Evolutionary conservation across 306 rosid species (phyloP), one percentile per base, ranked within the genome.

Genomic region (Potentilla sterilis): DNA sequence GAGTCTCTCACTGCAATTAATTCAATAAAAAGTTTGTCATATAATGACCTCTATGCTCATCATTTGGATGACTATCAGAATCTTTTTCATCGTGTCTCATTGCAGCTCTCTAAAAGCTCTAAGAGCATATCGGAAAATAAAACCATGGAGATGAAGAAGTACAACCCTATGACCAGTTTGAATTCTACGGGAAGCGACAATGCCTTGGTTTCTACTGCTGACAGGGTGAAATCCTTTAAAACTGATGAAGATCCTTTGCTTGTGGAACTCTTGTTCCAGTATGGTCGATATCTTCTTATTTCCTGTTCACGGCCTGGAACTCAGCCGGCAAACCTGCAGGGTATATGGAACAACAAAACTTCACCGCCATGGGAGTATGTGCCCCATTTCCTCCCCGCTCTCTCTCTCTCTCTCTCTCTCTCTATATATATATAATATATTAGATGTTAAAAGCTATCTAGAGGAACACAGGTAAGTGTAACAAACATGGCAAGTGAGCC

Each of bases 311-410:
- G 96, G 52, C 93, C 96, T 54, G 95, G 96, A 84, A 87, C 96
- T 80, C 98, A 90, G 87, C 85, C 66, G 40, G 87, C 97, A 70
- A 94, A 94, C 74, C 88, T 94, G 80, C 98, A 94, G 83, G 98
- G 98, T 57, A 87, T 94, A 75, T 94, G 98, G 98, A 94, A 90
- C 88, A 68, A 92, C 67, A 86, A 92, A 24, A 15, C 86, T 42
- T 83, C 79, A 74, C 98, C 98, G 48, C 83, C 93, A 75, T 94
- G 98, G 98, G 97, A 90, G 98, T 94, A 89, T 43, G 93, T 80
- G 61, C 70, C 62, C 37, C 71, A 59, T n/a, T 24, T 40, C 59
- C 46, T 9, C 19, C 21, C 16, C 9, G 14, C 11, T 22, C 19
- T 19, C 9, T 12, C 35, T 37, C 22, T 66, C 21, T 24, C n/a